Conservation (phyloP, 2,329 filamentous ascomycete genomes). For the Venturia pyrina region DNA sequence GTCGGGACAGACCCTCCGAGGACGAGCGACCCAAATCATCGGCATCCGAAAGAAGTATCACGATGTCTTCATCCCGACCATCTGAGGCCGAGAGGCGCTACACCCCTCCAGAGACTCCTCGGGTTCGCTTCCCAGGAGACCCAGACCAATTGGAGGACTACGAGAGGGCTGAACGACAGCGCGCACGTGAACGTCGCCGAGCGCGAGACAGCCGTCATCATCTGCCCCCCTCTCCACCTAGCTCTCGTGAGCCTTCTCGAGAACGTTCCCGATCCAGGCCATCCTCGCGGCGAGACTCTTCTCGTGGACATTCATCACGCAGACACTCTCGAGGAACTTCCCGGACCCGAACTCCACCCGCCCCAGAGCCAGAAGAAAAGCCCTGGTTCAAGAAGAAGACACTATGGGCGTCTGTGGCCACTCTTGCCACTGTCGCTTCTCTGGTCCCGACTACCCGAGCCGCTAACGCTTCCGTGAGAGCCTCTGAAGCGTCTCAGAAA, state of each 20-base stretch:
- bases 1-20: background rate
- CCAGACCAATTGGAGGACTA: background rate
- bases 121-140: conserved; percentile 3
- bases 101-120: background rate
- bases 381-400: conserved; percentile 14
- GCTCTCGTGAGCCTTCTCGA: background rate
- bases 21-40: background rate
- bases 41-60: background rate
- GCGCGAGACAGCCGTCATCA: background rate
- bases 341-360: background rate
- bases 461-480: conserved; percentile 1
- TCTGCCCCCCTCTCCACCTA: background rate
- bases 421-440: conserved; percentile 11
- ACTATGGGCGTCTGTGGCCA: conserved; percentile 9
- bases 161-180: background rate
- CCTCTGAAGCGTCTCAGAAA: background rate
- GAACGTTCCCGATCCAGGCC: conserved; percentile 1
- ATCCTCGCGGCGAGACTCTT: background rate
- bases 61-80: background rate
- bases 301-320: background rate
- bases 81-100: conserved; percentile 2
- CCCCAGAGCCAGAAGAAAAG: conserved; percentile 8
- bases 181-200: background rate
- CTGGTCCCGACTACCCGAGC: conserved; percentile 8
- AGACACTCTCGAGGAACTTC: background rate